Evolutionary conservation across 805 yeast species (phyloP).

Genomic region (Ogataea paradorogensis): DNA sequence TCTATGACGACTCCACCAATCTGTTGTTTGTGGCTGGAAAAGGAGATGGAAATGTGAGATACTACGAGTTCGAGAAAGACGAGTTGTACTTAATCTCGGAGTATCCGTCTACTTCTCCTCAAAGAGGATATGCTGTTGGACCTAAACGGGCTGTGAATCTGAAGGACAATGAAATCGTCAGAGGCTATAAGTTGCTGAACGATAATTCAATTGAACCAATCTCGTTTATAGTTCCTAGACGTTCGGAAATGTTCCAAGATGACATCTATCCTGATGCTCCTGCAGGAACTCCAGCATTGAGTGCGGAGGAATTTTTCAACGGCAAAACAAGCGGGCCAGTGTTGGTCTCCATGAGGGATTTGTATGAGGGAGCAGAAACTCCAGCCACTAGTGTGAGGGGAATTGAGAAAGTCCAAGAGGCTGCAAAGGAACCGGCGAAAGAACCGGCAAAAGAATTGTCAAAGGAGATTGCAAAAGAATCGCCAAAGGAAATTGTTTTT

Average conservation of each 20-base stretch:
- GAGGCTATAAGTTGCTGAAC: conserved; percentile 81
- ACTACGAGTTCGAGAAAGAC: conserved; percentile 85
- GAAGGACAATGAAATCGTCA: conserved; percentile 79
- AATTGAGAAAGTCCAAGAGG: conserved; percentile 1
- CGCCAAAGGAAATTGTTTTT: conserved; percentile 7
- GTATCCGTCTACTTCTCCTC: conserved; percentile 85
- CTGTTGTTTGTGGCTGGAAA: conserved; percentile 91
- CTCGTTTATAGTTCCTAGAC: conserved; percentile 90
- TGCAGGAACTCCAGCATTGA: conserved; percentile 70
- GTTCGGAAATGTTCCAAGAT: conserved; percentile 86
- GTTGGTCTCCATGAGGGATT: conserved; percentile 66
- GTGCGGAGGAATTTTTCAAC: conserved; percentile 73
- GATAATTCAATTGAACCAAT: conserved; percentile 86
- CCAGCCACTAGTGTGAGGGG: conserved; percentile 39
- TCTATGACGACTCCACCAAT: conserved; percentile 76
- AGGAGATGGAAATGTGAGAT: conserved; percentile 97
- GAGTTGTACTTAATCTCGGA: conserved; percentile 83
- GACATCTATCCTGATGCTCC: conserved; percentile 94
- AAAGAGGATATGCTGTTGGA: conserved; percentile 90
- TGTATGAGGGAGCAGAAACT: conserved; percentile 72
- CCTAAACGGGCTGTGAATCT: conserved; percentile 81
- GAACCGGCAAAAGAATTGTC: conserved; percentile 6
- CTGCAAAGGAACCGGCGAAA: conserved; percentile 8
- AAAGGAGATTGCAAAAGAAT: conserved; percentile 11
- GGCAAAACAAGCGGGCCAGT: conserved; percentile 85